Evolutionary conservation across 2,329 filamentous ascomycete genomes (phyloP).

Genomic region (Xylariales sp.): DNA sequence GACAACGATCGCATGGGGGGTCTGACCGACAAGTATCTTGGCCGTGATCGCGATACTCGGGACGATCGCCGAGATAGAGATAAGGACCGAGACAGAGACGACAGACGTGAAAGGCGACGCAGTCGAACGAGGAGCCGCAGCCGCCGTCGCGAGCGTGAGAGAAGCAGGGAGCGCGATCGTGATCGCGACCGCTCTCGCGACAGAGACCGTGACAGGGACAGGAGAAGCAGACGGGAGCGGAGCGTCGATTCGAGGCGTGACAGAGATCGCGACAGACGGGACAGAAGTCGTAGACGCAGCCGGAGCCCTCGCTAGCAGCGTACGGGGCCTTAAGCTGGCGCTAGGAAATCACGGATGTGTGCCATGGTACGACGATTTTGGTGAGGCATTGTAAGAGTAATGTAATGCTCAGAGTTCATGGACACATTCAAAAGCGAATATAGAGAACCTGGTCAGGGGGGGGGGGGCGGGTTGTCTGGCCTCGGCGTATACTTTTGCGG

Average conservation of each 20-base stretch:
- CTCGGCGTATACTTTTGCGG: too few species aligned
- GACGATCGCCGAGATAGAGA: constrained; percentile 11
- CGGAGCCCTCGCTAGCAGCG: constrained; percentile 22
- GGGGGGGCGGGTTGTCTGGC: neutral
- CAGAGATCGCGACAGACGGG: constrained; percentile 22
- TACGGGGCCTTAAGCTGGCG: neutral
- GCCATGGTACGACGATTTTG: too few species aligned
- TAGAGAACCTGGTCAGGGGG: too few species aligned
- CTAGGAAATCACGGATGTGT: too few species aligned
- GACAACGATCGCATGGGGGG: too few species aligned
- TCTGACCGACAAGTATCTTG: too few species aligned
- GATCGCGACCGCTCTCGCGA: constrained; percentile 29
- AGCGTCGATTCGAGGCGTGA: constrained; percentile 13
- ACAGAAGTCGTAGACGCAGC: constrained; percentile 18
- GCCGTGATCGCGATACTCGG: neutral
- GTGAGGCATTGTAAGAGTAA: too few species aligned
- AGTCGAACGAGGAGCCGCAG: constrained; percentile 27
- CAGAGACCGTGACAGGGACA: constrained; percentile 28
- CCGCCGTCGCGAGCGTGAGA: constrained; percentile 26
- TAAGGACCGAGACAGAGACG: constrained; percentile 11
- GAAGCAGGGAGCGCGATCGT: too few species aligned
- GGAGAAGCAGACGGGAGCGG: constrained; percentile 20
- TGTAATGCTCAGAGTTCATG: too few species aligned
- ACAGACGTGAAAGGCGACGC: constrained; percentile 14
- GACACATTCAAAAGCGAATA: too few species aligned